These are phyloP conservation scores for Cladorrhinum sp. DNA, from an alignment of 2,329 filamentous ascomycete genomes.

Conservation along the genomic window DNA sequence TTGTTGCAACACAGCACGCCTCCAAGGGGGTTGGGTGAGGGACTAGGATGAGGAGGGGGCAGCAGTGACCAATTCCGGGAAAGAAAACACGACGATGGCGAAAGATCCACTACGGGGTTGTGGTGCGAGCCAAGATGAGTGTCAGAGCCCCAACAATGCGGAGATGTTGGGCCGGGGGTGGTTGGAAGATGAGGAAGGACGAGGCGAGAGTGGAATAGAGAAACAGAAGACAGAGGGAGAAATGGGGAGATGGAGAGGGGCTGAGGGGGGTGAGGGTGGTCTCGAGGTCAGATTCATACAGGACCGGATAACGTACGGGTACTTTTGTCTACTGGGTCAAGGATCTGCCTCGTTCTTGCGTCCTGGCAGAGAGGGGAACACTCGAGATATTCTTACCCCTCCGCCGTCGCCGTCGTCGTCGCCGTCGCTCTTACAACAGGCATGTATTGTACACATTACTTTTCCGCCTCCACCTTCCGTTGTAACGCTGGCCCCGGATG, in stretches of 20 bases:
- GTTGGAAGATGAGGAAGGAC: not conserved
- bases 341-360: not conserved
- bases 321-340: not conserved
- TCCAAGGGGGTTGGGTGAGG: not conserved
- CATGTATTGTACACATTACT: too few species aligned
- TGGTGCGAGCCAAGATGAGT: constrained; percentile 14
- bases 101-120: constrained; percentile 10
- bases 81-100: not conserved
- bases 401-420: not conserved
- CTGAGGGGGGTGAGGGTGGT: not conserved
- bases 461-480: not conserved
- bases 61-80: constrained; percentile 16
- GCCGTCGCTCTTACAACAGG: too few species aligned
- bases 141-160: not conserved
- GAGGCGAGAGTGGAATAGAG: not conserved
- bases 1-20: not conserved
- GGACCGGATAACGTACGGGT: not conserved
- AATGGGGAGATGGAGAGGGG: not conserved
- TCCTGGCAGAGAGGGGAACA: not conserved
- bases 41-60: not conserved
- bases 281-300: not conserved
- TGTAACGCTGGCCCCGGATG: not conserved
- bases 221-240: not conserved
- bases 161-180: not conserved
- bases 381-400: not conserved